Evolutionary conservation across 2,329 filamentous ascomycete genomes (phyloP).

Genomic region (Sporothrix brasiliensis): DNA sequence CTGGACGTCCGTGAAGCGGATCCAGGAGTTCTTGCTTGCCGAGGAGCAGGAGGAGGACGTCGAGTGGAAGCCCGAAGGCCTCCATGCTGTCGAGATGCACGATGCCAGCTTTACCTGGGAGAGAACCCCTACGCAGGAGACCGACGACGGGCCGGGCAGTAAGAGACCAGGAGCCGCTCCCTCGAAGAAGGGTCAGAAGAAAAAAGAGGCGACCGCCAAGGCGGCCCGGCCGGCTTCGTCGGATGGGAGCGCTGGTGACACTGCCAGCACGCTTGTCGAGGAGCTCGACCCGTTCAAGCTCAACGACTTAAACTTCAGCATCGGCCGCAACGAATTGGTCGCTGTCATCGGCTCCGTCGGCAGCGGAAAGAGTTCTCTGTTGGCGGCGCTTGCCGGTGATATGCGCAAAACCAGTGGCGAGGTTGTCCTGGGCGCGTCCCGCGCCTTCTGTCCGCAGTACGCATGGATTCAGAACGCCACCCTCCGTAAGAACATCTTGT

Average conservation of each 20-base stretch:
- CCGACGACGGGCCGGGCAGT: constrained; percentile 51
- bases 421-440: constrained; percentile 73
- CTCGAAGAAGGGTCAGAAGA: constrained; percentile 43
- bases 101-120: constrained; percentile 89
- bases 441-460: constrained; percentile 93
- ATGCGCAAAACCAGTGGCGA: constrained; percentile 83
- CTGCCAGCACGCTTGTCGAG: constrained; percentile 59
- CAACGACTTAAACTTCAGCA: constrained; percentile 65
- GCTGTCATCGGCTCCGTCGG: constrained; percentile 89
- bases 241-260: constrained; percentile 53
- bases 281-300: constrained; percentile 72
- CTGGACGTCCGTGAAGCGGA: constrained; percentile 78
- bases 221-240: constrained; percentile 21
- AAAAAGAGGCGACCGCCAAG: constrained; percentile 24
- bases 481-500: constrained; percentile 85
- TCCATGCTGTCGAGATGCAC: constrained; percentile 71
- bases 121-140: constrained; percentile 59
- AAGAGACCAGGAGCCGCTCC: constrained; percentile 37
- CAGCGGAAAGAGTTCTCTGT: constrained; percentile 85
- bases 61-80: constrained; percentile 56
- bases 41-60: constrained; percentile 82
- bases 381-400: constrained; percentile 87
- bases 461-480: constrained; percentile 96
- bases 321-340: constrained; percentile 74
- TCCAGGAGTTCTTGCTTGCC: constrained; percentile 83